Evolutionary conservation across 768 basidiomycete genomes (phyloP), one percentile per base, ranked within the genome.

Genomic region (Tylopilus felleus): DNA sequence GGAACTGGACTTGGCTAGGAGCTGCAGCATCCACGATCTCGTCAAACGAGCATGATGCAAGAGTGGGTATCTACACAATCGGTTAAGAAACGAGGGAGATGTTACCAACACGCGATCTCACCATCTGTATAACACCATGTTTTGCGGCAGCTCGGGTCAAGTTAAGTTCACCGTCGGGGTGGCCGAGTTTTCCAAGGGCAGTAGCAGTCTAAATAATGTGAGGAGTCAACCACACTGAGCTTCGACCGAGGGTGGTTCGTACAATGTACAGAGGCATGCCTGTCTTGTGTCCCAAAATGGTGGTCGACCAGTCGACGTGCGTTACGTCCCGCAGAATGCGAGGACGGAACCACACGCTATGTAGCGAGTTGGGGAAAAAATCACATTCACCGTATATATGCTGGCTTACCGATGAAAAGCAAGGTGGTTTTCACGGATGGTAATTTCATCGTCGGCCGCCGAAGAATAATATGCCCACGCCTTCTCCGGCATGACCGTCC

Each of bases 391-490:
- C n/a, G n/a, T n/a, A n/a, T 28, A 45, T 23, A 39, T 14, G 5
- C 3, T 14, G 4, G 21, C 55, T 48, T 55, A 87, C 90, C 95
- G 80, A 61, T 98, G 95, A 65, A 88, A 98, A 2, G 94, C 95
- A 48, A 85, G 79, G 57, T 91, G 92, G 62, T 97, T 97, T 70
- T 96, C 93, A 46, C 93, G 79, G 55, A 80, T 75, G 28, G 93
- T 94, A 42, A 94, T 91, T 71, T 97, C 93, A 61, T 98, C 95
- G 66, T 98, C 96, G 8, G 96, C 86, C 17, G 93, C 95, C n/a
- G 92, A 94, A 1, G 90, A 93, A 65, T 98, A 95, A 69, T 95
- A 95, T 6, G 94, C 95, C 95, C 95, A 98, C 0, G 92, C 92
- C 67, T 92, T 91, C 31, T 88, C 85, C 2, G 84, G 73, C 77